Evolutionary conservation across 805 yeast species (phyloP).

Genomic region (Saturnispora bothae): DNA sequence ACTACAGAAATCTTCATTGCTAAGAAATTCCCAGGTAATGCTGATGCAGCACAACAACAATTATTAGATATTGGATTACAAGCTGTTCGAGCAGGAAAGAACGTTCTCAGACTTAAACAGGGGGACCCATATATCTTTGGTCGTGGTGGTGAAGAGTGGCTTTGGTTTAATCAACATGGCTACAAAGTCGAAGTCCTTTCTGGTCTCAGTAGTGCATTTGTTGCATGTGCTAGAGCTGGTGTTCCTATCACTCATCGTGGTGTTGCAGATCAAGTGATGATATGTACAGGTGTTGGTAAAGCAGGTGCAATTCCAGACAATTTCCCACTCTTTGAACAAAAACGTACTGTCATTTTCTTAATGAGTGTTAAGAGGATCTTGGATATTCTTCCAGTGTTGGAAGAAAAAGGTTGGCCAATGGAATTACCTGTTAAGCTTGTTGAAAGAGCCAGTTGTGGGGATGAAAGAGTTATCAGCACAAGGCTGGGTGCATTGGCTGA

Average conservation of each 20-base stretch:
- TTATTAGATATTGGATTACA: constrained; percentile 61
- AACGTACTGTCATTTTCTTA: constrained; percentile 76
- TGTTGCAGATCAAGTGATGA: constrained; percentile 82
- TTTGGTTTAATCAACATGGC: constrained; percentile 59
- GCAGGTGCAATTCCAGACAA: constrained; percentile 65
- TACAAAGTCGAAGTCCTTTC: constrained; percentile 67
- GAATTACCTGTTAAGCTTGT: constrained; percentile 73
- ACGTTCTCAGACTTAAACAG: constrained; percentile 83
- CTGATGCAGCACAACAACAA: constrained; percentile 87
- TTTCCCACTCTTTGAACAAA: constrained; percentile 59
- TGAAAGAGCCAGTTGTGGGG: constrained; percentile 90
- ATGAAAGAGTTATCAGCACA: constrained; percentile 77
- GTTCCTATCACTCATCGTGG: constrained; percentile 91
- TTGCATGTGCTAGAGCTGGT: constrained; percentile 72
- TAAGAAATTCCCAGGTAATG: constrained; percentile 92
- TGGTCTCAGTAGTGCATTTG: constrained; percentile 82
- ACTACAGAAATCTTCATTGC: constrained; percentile 75
- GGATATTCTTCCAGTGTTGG: constrained; percentile 39
- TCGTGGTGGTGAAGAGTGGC: constrained; percentile 87
- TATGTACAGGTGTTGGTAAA: constrained; percentile 92
- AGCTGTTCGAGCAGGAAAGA: constrained; percentile 52
- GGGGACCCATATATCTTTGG: constrained; percentile 97
- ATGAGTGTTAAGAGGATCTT: constrained; percentile 80
- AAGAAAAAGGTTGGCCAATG: constrained; percentile 51
- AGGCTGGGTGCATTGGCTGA: constrained; percentile 53